Evolutionary conservation across 2,329 filamentous ascomycete genomes (phyloP), one percentile per base, ranked within the genome.

Genomic region (Aspergillus udagawae): DNA sequence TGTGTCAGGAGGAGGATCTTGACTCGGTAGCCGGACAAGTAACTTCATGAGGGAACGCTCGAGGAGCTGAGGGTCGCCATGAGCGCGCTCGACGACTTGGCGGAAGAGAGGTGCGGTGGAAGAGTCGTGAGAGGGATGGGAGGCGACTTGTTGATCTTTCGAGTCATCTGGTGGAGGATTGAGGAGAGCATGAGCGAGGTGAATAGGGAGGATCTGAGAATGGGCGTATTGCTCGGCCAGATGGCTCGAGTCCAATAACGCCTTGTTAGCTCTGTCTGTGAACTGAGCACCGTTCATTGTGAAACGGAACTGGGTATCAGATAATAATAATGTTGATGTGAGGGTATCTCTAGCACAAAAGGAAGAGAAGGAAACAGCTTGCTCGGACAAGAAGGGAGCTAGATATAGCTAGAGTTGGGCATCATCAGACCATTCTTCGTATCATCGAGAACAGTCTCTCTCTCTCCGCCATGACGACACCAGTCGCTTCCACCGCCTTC

Each of bases 1-100:
- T 65, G 89, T 86, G 71, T 97, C 93, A 59, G 94, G 94, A 12
- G 94, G 92, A 14, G 94, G 94, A 66, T 97, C 91, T 78, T 99
- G 94, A 70, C 90, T 95, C 3, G 94, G 93, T 67, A 96, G 80
- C 55, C 94, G 89, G 58, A 97, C 93, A 63, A 99, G 82, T 21
- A 82, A 83, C 82, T 95, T 97, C 83, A 97, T 97, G 68, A 99
- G 83, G 12, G 91, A 83, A 67, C 94, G 86, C 71, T 96, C 91
- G 67, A 97, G 88, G 45, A 89, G 81, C 75, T 97, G 93, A 51
- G 90, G 84, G 73, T 99, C 94, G 70, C 94, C 94, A 77, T 95
- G 90, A 51, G 94, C 93, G 69, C 90, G 86, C 77, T 99, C 93
- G 60, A 99, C 82, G 56, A 97, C 93, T 77, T 99, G 94, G 64